These are phyloP conservation scores for Dendrobium huoshanense DNA, from an alignment of 106 monocot species.

Conservation along the genomic window DNA sequence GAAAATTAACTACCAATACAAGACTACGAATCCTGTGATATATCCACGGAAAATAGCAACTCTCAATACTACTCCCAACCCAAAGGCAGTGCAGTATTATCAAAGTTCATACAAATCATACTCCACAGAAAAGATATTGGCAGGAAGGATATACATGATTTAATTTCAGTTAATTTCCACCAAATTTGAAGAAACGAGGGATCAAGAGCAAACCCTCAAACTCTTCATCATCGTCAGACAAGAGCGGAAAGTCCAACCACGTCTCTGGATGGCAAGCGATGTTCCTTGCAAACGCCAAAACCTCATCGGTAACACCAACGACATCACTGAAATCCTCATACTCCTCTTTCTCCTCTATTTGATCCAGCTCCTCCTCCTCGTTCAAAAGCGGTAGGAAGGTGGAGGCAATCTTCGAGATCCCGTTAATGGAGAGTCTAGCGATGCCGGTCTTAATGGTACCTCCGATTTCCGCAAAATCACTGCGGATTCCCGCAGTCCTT, in stretches of 20 bases:
- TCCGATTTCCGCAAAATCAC: conserved; percentile 78
- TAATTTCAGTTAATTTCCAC: not conserved
- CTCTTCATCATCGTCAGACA: conserved; percentile 68
- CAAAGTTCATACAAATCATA: not conserved
- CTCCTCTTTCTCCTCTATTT: conserved; percentile 11
- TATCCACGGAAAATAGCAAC: not conserved
- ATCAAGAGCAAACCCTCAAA: conserved; percentile 48
- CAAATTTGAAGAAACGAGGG: not conserved
- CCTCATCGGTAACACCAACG: conserved; percentile 87
- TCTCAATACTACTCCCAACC: not conserved
- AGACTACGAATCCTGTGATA: not conserved
- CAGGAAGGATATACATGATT: not conserved
- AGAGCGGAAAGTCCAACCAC: conserved; percentile 86
- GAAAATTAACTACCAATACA: not conserved
- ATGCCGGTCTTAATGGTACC: conserved; percentile 70
- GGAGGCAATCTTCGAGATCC: conserved; percentile 79
- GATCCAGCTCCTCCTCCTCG: conserved; percentile 41
- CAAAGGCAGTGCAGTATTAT: not conserved
- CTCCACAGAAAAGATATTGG: not conserved
- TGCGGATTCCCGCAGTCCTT: conserved; percentile 46
- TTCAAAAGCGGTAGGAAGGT: conserved; percentile 50
- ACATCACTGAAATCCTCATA: conserved; percentile 17
- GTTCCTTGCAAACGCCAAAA: conserved; percentile 85
- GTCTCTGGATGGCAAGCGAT: conserved; percentile 97
- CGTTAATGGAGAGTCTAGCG: conserved; percentile 64